Base-by-base conservation (phyloP, 352 stramenopile genomes). In the Phytophthora colocasiae region DNA sequence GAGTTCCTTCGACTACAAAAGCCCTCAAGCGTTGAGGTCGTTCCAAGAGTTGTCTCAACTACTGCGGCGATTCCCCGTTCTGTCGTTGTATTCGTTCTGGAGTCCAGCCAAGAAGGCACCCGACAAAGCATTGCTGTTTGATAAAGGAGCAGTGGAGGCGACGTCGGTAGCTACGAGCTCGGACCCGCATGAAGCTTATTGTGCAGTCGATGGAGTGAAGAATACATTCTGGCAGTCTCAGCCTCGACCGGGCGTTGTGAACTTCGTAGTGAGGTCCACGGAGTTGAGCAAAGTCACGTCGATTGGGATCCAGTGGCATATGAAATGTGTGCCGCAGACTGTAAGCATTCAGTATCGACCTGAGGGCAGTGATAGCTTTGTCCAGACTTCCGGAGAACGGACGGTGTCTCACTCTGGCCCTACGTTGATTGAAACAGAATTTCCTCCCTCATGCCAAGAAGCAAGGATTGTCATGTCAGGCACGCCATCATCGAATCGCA, bases 31-130 rank as follows among this genome's bases (percentile, higher is more conserved):
- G 1, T 58, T 85, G 11, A 67, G 73, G n/a, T 75, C 86, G 2
- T 95, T 96, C 55, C 46, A 93, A 65, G 89, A 96, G 47, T 75
- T 96, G 52, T 76, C 83, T 7, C 77, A 84, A n/a, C 57, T 96
- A 27, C 68, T 96, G n/a, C 71, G 65, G 26, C 89, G 68, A 69
- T 95, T 95, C 26, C 87, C 87, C 0, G 73, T 79, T 41, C 66
- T 96, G 11, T 95, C 89, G 41, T 55, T 96, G 38, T 95, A 90
- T 52, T 83, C 87, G 15, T 96, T 93, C 56, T 96, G 89, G 89
- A 94, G 87, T 41, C 89, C 89, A 6, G 74, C 61, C n/a, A 89
- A 86, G 43, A 82, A 78, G 27, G 64, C 71, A 10, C 85, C 85
- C 0, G 85, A 96, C 54, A 83, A 79, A 34, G 40, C 73, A 14